These are phyloP conservation scores for Bauhinia variegata DNA, from an alignment of 306 rosid species.

Conservation along the genomic window DNA sequence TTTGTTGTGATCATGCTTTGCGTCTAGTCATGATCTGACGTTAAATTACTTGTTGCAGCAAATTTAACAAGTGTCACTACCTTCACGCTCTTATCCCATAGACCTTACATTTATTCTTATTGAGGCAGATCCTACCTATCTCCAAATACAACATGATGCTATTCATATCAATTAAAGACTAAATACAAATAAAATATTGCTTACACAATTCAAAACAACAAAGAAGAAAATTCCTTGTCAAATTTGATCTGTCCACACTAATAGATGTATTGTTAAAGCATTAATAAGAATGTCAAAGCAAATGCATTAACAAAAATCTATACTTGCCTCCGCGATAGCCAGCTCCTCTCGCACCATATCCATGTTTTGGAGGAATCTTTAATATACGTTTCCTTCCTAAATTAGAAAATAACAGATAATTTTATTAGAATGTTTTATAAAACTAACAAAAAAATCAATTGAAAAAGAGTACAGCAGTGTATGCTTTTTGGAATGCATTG, in stretches of 20 bases:
- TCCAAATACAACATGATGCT: not conserved
- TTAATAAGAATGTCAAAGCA: slow-evolving; percentile 10
- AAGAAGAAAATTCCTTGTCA: not conserved
- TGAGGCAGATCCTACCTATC: slow-evolving; percentile 11
- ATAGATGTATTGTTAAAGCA: not conserved
- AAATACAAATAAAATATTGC: slow-evolving; percentile 3
- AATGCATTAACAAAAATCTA: not conserved
- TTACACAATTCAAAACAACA: slow-evolving; percentile 18
- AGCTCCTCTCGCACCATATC: slow-evolving; percentile 89
- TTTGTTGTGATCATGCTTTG: not conserved
- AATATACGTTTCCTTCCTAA: slow-evolving; percentile 81
- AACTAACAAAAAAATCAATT: slow-evolving; percentile 13
- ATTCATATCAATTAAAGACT: not conserved
- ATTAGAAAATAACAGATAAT: slow-evolving; percentile 1
- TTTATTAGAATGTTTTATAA: not conserved
- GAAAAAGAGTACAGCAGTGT: slow-evolving; percentile 40
- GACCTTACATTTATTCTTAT: not conserved
- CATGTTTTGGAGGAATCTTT: slow-evolving; percentile 93
- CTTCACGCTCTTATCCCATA: not conserved
- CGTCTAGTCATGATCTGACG: slow-evolving; percentile 1
- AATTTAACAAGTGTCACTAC: not conserved
- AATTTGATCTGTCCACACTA: slow-evolving; percentile 12
- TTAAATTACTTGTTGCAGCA: slow-evolving; percentile 10
- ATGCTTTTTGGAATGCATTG: not conserved
- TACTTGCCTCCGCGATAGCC: slow-evolving; percentile 89